Conservation (phyloP, 768 basidiomycete genomes). For the Suillus tomentosus region DNA sequence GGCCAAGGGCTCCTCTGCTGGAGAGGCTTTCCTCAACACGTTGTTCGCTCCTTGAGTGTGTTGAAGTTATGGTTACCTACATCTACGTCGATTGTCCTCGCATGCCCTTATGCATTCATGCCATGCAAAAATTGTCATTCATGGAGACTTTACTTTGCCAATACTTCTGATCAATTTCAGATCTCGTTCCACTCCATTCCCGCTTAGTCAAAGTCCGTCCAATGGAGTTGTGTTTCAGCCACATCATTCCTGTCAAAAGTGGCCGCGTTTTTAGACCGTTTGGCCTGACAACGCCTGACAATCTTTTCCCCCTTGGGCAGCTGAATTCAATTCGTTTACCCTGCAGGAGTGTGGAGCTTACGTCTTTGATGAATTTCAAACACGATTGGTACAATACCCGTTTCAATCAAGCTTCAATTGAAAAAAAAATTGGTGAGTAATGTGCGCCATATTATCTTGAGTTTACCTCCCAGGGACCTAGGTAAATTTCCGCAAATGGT, state of each 20-base stretch:
- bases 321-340: neutral
- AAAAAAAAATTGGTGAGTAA: neutral
- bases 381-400: neutral
- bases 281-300: neutral
- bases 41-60: constrained; percentile 78
- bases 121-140: constrained; percentile 7
- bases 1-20: constrained; percentile 65
- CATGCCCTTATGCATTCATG: constrained; percentile 19
- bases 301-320: neutral
- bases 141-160: neutral
- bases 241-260: neutral
- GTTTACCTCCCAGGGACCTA: neutral
- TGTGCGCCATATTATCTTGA: neutral
- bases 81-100: constrained; percentile 11
- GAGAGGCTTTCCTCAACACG: constrained; percentile 81
- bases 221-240: neutral
- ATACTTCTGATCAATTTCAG: neutral
- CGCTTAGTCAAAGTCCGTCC: neutral
- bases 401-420: neutral
- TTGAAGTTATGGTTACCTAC: constrained; percentile 12
- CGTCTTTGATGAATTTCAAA: neutral
- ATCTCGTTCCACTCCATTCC: neutral
- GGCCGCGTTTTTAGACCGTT: neutral
- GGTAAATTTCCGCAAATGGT: no score
- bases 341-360: neutral